These are phyloP conservation scores for Salix caprea DNA, from an alignment of 345 rosid genomes.

Conservation along the genomic window DNA sequence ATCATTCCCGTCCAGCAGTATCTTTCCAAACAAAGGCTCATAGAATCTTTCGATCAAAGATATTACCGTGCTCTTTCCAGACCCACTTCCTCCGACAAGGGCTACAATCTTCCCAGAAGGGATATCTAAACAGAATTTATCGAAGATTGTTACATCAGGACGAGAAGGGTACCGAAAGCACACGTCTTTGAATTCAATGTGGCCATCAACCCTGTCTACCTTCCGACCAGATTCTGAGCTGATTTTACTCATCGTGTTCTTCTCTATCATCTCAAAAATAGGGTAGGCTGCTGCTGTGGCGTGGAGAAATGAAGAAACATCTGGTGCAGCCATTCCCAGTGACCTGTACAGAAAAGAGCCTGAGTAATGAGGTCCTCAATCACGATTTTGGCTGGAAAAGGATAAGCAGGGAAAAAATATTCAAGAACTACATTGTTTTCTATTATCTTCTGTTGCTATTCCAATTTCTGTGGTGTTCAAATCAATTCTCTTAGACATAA, in stretches of 20 bases:
- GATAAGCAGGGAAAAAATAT: not conserved
- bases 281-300: slow-evolving; percentile 94
- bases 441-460: not conserved
- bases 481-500: not conserved
- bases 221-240: slow-evolving; percentile 50
- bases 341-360: slow-evolving; percentile 43
- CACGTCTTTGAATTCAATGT: slow-evolving; percentile 69
- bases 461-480: not conserved
- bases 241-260: slow-evolving; percentile 51
- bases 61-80: slow-evolving; percentile 91
- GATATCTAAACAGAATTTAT: slow-evolving; percentile 50
- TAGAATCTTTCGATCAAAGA: slow-evolving; percentile 92
- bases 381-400: not conserved
- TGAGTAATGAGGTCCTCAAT: not conserved
- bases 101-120: slow-evolving; percentile 86
- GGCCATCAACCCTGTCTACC: slow-evolving; percentile 62
- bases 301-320: slow-evolving; percentile 68
- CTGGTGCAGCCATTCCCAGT: slow-evolving; percentile 92
- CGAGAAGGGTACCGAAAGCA: slow-evolving; percentile 84
- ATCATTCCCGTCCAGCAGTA: slow-evolving; percentile 61
- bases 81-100: slow-evolving; percentile 95
- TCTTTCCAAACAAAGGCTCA: slow-evolving; percentile 64
- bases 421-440: not conserved
- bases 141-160: slow-evolving; percentile 61
- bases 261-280: slow-evolving; percentile 87